Evolutionary conservation across 305 asterid species (phyloP), one percentile per base, ranked within the genome.

Genomic region (Fraxinus floribunda): DNA sequence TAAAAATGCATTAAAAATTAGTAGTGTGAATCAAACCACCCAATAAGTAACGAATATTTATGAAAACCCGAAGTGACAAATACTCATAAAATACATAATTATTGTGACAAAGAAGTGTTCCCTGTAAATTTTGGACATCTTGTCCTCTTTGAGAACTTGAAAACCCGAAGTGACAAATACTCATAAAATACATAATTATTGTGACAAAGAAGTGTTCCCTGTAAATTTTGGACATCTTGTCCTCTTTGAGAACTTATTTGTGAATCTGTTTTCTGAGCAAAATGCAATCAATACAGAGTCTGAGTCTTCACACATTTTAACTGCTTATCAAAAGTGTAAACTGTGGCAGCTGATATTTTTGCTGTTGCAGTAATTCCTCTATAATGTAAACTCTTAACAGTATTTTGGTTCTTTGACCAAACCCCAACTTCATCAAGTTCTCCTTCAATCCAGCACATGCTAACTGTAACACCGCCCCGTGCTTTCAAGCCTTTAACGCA

Each of bases 391-490:
- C 60, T 85, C 89, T 82, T 91, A 0, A 55, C 73, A 62, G 78
- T 79, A 64, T 84, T 85, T 57, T 75, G 88, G 78, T 78, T 66
- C 29, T 36, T 78, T 0, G 95, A 86, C 95, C 97, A 93, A 16
- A 93, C 32, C 11, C 90, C 93, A n/a, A 89, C 82, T 85, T 94
- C 87, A 16, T 87, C 88, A 70, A 94, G 93, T 18, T 90, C 85
- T 77, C 95, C 97, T 81, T 72, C 92, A 4, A 57, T 89, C 97
- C 97, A 93, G 84, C 93, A 91, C 4, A 94, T 24, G 88, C 93
- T 85, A 18, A 89, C 91, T 0, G 91, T 89, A 3, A 92, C 80
- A 2, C 92, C 91, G 0, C 97, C 97, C 4, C 94, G 91, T 7
- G 89, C 93, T 82, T 89, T 93, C 77, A 93, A 84, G 5, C 97